Evolutionary conservation across 345 rosid species (phyloP), one percentile per base, ranked within the genome.

Genomic region (Eucalyptus cloeziana): DNA sequence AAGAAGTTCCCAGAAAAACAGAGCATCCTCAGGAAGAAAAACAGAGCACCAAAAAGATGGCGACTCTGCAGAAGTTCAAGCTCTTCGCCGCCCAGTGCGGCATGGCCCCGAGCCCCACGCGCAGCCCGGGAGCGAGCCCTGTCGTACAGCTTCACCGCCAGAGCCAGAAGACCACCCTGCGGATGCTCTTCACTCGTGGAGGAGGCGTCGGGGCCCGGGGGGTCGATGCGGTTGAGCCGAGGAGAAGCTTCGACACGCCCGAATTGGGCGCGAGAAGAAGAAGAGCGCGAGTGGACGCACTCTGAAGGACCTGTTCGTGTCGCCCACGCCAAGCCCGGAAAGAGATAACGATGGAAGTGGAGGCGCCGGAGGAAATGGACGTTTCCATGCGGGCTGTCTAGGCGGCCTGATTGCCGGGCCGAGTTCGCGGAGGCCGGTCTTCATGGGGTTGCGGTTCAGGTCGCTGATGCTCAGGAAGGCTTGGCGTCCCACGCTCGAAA

Each of bases 51-150:
- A 64, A 62, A 62, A 86, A 33, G 13, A 96, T 97, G 99, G 96
- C 96, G 43, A 86, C 99, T 31, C 60, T 97, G 91, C 97, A 96
- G 90, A 96, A 94, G 88, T 96, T 96, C 94, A 96, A 94, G 96
- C 93, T 94, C 43, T 91, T 96, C 21, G 95, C 99, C 43, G 94
- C 97, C 13, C 98, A 96, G 92, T 97, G 97, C 17, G 98, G 98
- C 60, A 95, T 96, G 24, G 91, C 93, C 13, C 94, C 90, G 86
- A 96, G 97, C 90, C 97, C 98, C 1, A 95, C 97, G 15, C 91
- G 95, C 87, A 94, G 97, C 90, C 98, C 96, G 3, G 91, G 95
- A 81, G 94, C 98, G 58, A 96, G 99, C 89, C 95, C 98, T 0
- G 47, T 94, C 43, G 94, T 97, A 71, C 95, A 94, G 7, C 90